Evolutionary conservation across 2,329 filamentous ascomycete species (phyloP).

Genomic region (Aspergillus viridinutans): DNA sequence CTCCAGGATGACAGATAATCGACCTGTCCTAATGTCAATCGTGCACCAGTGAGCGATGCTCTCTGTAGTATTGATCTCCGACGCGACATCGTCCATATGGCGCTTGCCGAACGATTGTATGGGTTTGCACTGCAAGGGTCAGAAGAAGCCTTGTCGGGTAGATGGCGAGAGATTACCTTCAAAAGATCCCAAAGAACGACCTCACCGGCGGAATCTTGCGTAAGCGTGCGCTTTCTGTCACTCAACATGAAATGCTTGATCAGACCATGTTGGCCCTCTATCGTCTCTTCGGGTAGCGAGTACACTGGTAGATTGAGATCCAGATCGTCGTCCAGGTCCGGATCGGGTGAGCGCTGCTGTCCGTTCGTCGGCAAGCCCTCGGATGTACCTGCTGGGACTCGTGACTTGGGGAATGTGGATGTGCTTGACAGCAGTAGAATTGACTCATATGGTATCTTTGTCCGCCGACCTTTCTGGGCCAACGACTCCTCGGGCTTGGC

Average conservation of each 20-base stretch:
- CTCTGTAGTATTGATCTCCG: slow-evolving; percentile 79
- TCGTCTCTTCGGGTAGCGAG: slow-evolving; percentile 68
- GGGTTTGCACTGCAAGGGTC: slow-evolving; percentile 64
- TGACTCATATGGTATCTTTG: slow-evolving; percentile 70
- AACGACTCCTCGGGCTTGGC: slow-evolving; percentile 9
- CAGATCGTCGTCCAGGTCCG: slow-evolving; percentile 47
- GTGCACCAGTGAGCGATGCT: slow-evolving; percentile 95
- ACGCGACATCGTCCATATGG: slow-evolving; percentile 87
- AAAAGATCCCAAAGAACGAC: slow-evolving; percentile 93
- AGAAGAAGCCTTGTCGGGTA: slow-evolving; percentile 8
- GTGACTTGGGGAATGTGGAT: slow-evolving; percentile 63
- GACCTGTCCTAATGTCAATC: slow-evolving; percentile 88
- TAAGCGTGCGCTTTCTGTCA: slow-evolving; percentile 82
- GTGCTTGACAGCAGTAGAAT: slow-evolving; percentile 81
- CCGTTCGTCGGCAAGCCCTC: slow-evolving; percentile 46
- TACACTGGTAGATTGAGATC: slow-evolving; percentile 60
- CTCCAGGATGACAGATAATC: slow-evolving; percentile 83
- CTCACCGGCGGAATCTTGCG: slow-evolving; percentile 90
- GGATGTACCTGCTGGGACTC: slow-evolving; percentile 55
- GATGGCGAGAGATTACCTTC: slow-evolving; percentile 60
- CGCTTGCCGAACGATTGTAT: slow-evolving; percentile 91
- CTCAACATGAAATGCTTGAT: slow-evolving; percentile 92
- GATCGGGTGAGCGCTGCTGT: slow-evolving; percentile 55
- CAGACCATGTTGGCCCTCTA: slow-evolving; percentile 91
- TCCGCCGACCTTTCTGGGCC: slow-evolving; percentile 26